phyloP scores from a whole-genome alignment of 768 basidiomycete species.

The Tremella fuciformis region DNA sequence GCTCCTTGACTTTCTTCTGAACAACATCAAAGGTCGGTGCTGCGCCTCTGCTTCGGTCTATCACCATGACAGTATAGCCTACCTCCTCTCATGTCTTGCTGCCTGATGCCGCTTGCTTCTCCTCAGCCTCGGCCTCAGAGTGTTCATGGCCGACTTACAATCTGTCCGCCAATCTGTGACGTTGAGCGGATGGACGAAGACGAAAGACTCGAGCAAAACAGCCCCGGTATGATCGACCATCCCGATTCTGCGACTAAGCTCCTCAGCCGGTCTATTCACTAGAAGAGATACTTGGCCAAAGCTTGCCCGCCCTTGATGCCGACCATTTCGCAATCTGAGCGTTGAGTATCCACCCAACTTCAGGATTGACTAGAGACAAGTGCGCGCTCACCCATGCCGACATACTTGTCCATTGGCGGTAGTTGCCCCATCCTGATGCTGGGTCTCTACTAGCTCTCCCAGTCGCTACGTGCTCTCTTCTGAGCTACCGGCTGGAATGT shows the following conservation, averaged over 20 bases:
- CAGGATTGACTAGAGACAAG: neutral
- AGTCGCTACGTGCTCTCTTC: too few relatives aligned
- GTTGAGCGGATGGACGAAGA: slow-evolving; percentile 69
- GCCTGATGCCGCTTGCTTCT: slow-evolving; percentile 66
- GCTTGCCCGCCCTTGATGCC: slow-evolving; percentile 21
- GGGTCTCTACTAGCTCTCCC: too few relatives aligned
- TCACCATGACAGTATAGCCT: neutral
- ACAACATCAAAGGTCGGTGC: slow-evolving; percentile 76
- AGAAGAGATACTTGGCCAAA: slow-evolving; percentile 30
- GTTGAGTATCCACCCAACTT: neutral
- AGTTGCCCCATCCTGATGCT: too few relatives aligned
- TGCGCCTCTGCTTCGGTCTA: slow-evolving; percentile 10
- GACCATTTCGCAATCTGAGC: slow-evolving; percentile 41
- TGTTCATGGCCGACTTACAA: slow-evolving; percentile 53
- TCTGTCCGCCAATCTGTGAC: slow-evolving; percentile 87
- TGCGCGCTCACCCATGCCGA: slow-evolving; percentile 30
- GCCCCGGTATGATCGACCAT: slow-evolving; percentile 81
- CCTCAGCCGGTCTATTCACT: neutral
- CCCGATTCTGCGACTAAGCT: slow-evolving; percentile 58
- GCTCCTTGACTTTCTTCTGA: slow-evolving; percentile 67
- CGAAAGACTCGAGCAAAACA: slow-evolving; percentile 73
- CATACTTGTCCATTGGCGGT: slow-evolving; percentile 29
- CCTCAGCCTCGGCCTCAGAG: neutral
- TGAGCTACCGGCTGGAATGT: too few relatives aligned
- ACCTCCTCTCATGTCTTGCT: slow-evolving; percentile 64